Evolutionary conservation across 1,139 yeast species (phyloP).

Genomic region (Eremothecium gossypii): DNA sequence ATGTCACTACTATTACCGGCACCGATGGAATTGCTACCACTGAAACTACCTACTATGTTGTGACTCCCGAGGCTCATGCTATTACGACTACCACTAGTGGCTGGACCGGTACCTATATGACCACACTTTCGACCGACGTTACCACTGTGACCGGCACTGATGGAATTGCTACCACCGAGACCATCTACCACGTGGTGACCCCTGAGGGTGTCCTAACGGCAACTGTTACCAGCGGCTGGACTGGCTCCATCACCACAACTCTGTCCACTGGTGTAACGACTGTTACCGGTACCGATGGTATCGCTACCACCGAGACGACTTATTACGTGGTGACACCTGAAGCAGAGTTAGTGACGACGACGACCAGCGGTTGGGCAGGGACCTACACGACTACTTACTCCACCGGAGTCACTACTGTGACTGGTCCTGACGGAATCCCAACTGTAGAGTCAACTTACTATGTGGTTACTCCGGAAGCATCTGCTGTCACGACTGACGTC

Average conservation of each 20-base stretch:
- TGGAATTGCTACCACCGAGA: conserved; percentile 6
- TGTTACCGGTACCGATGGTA: conserved; percentile 6
- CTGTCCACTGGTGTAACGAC: conserved; percentile 6
- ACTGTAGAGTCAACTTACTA: conserved; percentile 9
- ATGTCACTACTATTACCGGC: too few relatives aligned
- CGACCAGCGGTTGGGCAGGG: conserved; percentile 5
- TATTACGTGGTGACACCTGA: conserved; percentile 12
- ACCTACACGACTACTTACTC: conserved; percentile 8
- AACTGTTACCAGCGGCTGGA: conserved; percentile 8
- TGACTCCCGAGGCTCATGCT: conserved; percentile 10
- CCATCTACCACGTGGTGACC: conserved; percentile 10
- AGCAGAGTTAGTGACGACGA: neutral
- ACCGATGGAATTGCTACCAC: too few relatives aligned
- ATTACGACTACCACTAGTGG: conserved; percentile 6
- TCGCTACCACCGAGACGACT: conserved; percentile 5
- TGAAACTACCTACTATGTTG: conserved; percentile 1
- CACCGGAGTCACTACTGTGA: conserved; percentile 7
- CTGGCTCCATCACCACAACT: conserved; percentile 10
- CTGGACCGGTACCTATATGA: conserved; percentile 4
- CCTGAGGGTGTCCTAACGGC: conserved; percentile 10
- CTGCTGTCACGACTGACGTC: conserved; percentile 6
- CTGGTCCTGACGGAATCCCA: conserved; percentile 8
- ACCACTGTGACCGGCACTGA: conserved; percentile 8
- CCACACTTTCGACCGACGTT: conserved; percentile 10
- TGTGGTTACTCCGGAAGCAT: conserved; percentile 11